phyloP scores from a whole-genome alignment of 495 filamentous ascomycete genomes.

The Penicillium coffeae region DNA sequence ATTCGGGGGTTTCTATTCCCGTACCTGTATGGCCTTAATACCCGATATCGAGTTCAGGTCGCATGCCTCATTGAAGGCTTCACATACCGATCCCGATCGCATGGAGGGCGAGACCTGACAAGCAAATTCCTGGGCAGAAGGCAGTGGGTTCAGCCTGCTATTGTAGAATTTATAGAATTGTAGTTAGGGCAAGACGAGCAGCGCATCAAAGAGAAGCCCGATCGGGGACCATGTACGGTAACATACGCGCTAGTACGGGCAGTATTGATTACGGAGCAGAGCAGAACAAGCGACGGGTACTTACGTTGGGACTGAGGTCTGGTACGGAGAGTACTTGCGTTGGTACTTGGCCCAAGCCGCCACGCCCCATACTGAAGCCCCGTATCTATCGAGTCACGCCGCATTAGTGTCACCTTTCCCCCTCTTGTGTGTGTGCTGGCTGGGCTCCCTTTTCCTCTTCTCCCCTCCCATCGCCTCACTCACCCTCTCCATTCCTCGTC shows the following conservation, averaged over 20 bases:
- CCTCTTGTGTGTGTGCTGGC: constrained; percentile 6
- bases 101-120: not conserved
- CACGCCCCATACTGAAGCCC: constrained; percentile 1
- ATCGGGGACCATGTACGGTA: not conserved
- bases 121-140: too few relatives aligned
- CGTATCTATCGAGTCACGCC: constrained; percentile 11
- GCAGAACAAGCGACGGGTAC: not conserved
- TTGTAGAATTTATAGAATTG: too few relatives aligned
- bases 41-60: not conserved
- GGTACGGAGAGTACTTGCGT: not conserved
- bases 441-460: constrained; percentile 7
- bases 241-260: not conserved
- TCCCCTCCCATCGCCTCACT: constrained; percentile 4
- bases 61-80: too few relatives aligned
- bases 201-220: not conserved
- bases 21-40: too few relatives aligned
- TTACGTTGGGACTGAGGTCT: not conserved
- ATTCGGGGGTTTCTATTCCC: too few relatives aligned
- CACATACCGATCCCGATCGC: not conserved
- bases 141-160: too few relatives aligned
- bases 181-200: too few relatives aligned
- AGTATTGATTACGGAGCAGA: too few relatives aligned
- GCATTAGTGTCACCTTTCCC: constrained; percentile 8
- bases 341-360: not conserved
- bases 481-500: constrained; percentile 2